phyloP scores from a whole-genome alignment of 2,329 filamentous ascomycete species.

The Colletotrichum tofieldiae region DNA sequence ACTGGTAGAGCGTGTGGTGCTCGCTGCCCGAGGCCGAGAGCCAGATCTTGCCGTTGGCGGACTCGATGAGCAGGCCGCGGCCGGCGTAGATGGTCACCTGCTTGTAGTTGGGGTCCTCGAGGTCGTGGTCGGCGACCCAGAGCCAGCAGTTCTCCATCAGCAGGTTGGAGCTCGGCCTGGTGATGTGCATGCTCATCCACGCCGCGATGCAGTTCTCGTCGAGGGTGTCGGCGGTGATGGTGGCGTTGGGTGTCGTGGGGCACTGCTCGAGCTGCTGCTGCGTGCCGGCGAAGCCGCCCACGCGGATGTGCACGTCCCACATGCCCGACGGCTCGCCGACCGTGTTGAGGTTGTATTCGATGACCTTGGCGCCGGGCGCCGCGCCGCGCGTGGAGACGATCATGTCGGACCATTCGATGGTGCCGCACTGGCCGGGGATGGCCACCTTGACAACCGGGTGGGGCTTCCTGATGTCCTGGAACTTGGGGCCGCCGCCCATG shows the following conservation, averaged over 20 bases:
- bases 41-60: slow-evolving; percentile 66
- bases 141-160: slow-evolving; percentile 64
- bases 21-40: slow-evolving; percentile 77
- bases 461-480: slow-evolving; percentile 71
- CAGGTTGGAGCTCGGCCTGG: slow-evolving; percentile 54
- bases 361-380: slow-evolving; percentile 77
- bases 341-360: slow-evolving; percentile 80
- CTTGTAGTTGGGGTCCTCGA: slow-evolving; percentile 64
- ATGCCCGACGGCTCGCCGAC: slow-evolving; percentile 66
- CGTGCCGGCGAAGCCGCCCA: slow-evolving; percentile 81
- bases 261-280: slow-evolving; percentile 76
- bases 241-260: slow-evolving; percentile 60
- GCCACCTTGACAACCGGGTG: slow-evolving; percentile 79
- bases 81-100: slow-evolving; percentile 69
- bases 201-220: slow-evolving; percentile 57
- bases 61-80: slow-evolving; percentile 66
- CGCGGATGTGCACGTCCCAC: slow-evolving; percentile 85
- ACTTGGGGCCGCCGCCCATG: slow-evolving; percentile 70
- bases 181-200: slow-evolving; percentile 62
- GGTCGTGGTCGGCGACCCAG: slow-evolving; percentile 69
- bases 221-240: slow-evolving; percentile 17
- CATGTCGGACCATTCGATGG: slow-evolving; percentile 80
- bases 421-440: slow-evolving; percentile 72
- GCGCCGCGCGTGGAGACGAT: slow-evolving; percentile 79
- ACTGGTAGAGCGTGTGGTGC: slow-evolving; percentile 79